Evolutionary conservation across 805 yeast species (phyloP).

Genomic region (Hanseniaspora clermontiae): DNA sequence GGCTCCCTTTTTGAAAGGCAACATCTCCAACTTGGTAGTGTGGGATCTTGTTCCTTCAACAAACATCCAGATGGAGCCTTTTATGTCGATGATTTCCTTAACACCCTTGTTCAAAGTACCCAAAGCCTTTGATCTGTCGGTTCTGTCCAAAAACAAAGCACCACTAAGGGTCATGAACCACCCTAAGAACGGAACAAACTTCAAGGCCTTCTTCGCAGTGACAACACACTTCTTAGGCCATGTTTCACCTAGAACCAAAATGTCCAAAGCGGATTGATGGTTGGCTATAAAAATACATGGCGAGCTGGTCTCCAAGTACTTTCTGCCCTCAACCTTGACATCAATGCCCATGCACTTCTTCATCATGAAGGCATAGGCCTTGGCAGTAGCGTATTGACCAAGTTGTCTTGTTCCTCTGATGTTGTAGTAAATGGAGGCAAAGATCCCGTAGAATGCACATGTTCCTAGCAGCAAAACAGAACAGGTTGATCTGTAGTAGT

Average conservation of each 20-base stretch:
- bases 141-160: conserved; percentile 79
- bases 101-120: conserved; percentile 62
- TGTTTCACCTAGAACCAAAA: conserved; percentile 63
- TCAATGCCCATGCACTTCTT: conserved; percentile 54
- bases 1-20: conserved; percentile 94
- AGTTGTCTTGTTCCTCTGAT: conserved; percentile 62
- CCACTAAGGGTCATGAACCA: conserved; percentile 94
- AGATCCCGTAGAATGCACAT: conserved; percentile 63
- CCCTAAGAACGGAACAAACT: conserved; percentile 80
- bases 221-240: conserved; percentile 86
- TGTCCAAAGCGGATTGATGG: conserved; percentile 85
- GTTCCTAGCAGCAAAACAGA: conserved; percentile 42
- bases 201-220: conserved; percentile 77
- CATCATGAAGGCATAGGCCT: conserved; percentile 57
- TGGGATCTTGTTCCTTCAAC: conserved; percentile 97
- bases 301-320: conserved; percentile 35
- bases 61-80: conserved; percentile 75
- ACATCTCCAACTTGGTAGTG: conserved; percentile 48
- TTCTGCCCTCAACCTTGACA: conserved; percentile 56
- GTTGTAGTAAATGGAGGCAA: conserved; percentile 56
- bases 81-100: conserved; percentile 42
- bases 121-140: conserved; percentile 62
- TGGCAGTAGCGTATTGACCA: conserved; percentile 82
- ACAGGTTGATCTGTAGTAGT: conserved; percentile 42
- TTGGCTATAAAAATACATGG: conserved; percentile 79